Conservation (phyloP, 2,329 filamentous ascomycete species). For the Mycosphaerella sp. region DNA sequence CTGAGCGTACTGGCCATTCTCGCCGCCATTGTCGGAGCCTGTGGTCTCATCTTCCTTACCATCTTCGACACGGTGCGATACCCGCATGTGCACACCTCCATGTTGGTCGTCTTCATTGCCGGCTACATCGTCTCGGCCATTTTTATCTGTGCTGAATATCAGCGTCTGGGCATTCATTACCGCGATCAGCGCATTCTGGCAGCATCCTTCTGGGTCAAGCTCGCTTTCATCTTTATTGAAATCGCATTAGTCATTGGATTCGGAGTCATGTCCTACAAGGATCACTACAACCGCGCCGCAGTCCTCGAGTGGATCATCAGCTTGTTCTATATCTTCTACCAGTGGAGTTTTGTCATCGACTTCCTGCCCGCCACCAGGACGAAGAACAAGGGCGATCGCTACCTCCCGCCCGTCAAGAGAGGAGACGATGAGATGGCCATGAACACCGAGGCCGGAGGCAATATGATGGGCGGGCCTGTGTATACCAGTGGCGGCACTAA, state of each 20-base stretch:
- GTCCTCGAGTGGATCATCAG: conserved; percentile 74
- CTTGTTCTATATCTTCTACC: conserved; percentile 81
- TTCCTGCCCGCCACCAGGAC: conserved; percentile 70
- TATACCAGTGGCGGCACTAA: conserved; percentile 25
- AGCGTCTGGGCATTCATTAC: conserved; percentile 74
- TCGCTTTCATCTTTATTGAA: conserved; percentile 76
- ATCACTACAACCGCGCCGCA: conserved; percentile 59
- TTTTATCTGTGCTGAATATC: conserved; percentile 86
- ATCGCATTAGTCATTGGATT: conserved; percentile 68
- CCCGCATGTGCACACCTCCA: conserved; percentile 61
- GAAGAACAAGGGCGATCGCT: conserved; percentile 39
- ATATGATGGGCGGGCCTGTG: conserved; percentile 30
- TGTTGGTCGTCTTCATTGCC: conserved; percentile 73
- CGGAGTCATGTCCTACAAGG: conserved; percentile 39
- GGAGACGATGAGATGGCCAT: conserved; percentile 29
- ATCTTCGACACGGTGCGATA: conserved; percentile 79
- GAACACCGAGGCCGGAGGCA: conserved; percentile 25
- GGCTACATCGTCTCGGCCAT: conserved; percentile 82
- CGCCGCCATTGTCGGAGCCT: conserved; percentile 66
- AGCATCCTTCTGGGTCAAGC: conserved; percentile 79
- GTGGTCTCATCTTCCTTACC: conserved; percentile 72
- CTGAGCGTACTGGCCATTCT: conserved; percentile 56
- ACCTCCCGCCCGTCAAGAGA: conserved; percentile 34
- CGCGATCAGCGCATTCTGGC: conserved; percentile 67
- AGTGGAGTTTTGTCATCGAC: conserved; percentile 74